Evolutionary conservation across 179 eudicot genomes (phyloP).

Genomic region (Carnegiea gigantea): DNA sequence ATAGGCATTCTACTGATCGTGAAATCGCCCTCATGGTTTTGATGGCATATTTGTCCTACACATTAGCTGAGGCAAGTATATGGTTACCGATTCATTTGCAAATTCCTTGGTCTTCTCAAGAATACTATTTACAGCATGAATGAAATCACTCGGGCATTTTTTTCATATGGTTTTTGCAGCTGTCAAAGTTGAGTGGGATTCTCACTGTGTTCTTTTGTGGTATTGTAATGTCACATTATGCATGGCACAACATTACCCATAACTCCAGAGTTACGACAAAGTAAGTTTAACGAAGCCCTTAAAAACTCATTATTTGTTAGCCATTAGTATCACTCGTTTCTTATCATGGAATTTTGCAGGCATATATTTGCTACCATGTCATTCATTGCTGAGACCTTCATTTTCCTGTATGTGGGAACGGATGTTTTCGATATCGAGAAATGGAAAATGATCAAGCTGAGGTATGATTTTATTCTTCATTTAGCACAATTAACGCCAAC

Average conservation of each 20-base stretch:
- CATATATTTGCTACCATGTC: conserved; percentile 91
- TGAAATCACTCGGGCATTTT: neutral
- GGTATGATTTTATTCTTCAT: conserved; percentile 38
- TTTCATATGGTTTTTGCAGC: conserved; percentile 41
- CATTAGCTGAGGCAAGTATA: conserved; percentile 79
- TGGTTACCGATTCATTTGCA: neutral
- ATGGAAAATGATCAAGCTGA: conserved; percentile 76
- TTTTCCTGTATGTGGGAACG: conserved; percentile 92
- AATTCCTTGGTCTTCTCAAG: neutral
- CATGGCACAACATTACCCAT: conserved; percentile 91
- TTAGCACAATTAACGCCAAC: neutral
- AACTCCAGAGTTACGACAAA: conserved; percentile 81
- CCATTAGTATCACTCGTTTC: neutral
- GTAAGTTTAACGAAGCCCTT: conserved; percentile 30
- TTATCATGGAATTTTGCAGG: conserved; percentile 42
- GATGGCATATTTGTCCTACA: conserved; percentile 92
- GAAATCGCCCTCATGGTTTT: conserved; percentile 85
- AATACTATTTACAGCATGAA: neutral
- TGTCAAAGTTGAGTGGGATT: conserved; percentile 77
- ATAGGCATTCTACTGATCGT: conserved; percentile 88
- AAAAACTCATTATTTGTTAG: neutral
- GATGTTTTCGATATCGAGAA: conserved; percentile 91
- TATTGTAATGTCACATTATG: conserved; percentile 92
- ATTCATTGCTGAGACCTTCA: conserved; percentile 90
- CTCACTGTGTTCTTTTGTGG: conserved; percentile 93